phyloP scores from a whole-genome alignment of 1,139 yeast species.

The Scheffersomyces insectosa region DNA sequence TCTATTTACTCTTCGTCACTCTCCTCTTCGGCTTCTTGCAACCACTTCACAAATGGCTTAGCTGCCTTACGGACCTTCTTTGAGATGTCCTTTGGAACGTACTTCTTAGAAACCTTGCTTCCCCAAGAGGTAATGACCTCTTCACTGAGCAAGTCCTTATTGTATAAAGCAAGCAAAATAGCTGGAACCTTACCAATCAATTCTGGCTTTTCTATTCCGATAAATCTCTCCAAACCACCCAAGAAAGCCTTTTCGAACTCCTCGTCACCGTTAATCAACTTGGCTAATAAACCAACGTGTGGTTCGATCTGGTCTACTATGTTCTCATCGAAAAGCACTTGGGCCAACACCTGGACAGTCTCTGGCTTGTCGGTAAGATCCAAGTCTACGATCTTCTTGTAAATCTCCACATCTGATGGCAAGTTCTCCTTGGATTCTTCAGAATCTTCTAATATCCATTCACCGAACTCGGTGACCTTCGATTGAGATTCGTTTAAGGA shows the following conservation, averaged over 20 bases:
- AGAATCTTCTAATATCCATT: constrained; percentile 68
- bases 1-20: constrained; percentile 54
- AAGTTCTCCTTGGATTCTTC: constrained; percentile 57
- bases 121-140: constrained; percentile 85
- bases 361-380: constrained; percentile 73
- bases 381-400: constrained; percentile 82
- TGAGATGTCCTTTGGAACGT: constrained; percentile 86
- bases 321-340: constrained; percentile 79
- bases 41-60: constrained; percentile 92
- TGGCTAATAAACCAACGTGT: constrained; percentile 80
- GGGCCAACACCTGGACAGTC: constrained; percentile 90
- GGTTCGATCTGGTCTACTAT: constrained; percentile 70
- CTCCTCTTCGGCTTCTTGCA: constrained; percentile 79
- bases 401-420: constrained; percentile 87
- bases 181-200: constrained; percentile 76
- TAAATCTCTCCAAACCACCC: constrained; percentile 93
- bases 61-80: constrained; percentile 97
- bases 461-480: constrained; percentile 77
- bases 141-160: constrained; percentile 80
- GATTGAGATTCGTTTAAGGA: constrained; percentile 44
- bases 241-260: constrained; percentile 83
- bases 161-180: constrained; percentile 77
- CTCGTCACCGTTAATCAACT: constrained; percentile 63
- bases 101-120: constrained; percentile 87
- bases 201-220: constrained; percentile 81